Evolutionary conservation across 1,139 yeast genomes (phyloP), one percentile per base, ranked within the genome.

Genomic region (Lodderomyces theae): DNA sequence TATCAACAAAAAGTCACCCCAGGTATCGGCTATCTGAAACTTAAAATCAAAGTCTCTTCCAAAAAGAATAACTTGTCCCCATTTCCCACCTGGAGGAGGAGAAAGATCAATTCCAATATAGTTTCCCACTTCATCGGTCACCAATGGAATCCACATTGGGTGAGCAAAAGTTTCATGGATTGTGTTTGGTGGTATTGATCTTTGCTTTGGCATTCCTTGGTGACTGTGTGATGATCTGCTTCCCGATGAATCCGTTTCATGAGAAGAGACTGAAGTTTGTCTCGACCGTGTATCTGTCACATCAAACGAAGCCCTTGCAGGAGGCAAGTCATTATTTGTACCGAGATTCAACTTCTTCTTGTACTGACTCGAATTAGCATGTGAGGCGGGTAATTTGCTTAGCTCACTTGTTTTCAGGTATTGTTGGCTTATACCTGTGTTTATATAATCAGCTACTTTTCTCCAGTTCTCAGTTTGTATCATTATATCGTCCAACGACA

Each of bases 1-100:
- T 25, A 76, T 72, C 42, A 88, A 68, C 40, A 88, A 63, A 58
- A 89, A 89, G 50, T 85, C 89, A 26, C 95, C 96, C 85, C 94
- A 89, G 44, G 81, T 83, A 38, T 82, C 80, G 13, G 96, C 89
- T 21, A 88, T 66, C 36, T 77, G 86, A 58, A 75, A 86, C 59
- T 88, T 88, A 34, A 84, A 77, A 61, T 88, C 97, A 56, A 84
- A 87, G 45, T 90, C 97, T 53, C 95, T 77, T 31, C 97, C 97
- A 61, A 87, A 89, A 40, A 87, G 57, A 43, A 90, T 86, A 19
- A 87, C 86, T 60, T 89, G 96, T 12, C 97, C 97, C 69, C 80
- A 74, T 0, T 45, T 40, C 1, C 66, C 64, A 13, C 67, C 63
- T 3, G 79, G 69, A 3, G 87, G 96, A 1, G 97, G 97, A 2